A percentile compares a stretch with the other conserved stretches of the same genome.
These are phyloP conservation scores for Pisolithus sp. DNA, from an alignment of 768 basidiomycete species.

Conservation along the genomic window DNA sequence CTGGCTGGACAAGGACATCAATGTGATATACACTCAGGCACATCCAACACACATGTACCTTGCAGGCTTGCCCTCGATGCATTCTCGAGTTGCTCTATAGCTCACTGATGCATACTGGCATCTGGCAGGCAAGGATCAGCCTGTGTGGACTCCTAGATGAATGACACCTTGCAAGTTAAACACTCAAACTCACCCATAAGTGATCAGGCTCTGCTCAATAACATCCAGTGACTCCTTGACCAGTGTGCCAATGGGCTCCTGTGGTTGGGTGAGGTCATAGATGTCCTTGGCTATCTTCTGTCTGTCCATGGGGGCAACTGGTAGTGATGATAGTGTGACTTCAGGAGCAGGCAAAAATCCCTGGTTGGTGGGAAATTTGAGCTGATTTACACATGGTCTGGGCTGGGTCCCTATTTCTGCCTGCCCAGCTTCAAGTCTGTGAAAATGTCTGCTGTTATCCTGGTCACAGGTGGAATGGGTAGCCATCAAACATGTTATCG, in stretches of 20 bases:
- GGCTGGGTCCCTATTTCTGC: too few species aligned
- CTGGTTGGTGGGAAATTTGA: not conserved
- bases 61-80: too few species aligned
- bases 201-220: constrained; percentile 70
- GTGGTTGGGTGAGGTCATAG: constrained; percentile 51
- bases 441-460: constrained; percentile 43
- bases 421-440: too few species aligned
- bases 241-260: constrained; percentile 47
- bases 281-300: constrained; percentile 50
- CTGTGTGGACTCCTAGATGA: too few species aligned
- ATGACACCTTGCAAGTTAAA: not conserved
- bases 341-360: not conserved
- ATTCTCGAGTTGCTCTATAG: too few species aligned
- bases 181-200: constrained; percentile 63
- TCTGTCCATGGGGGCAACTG: constrained; percentile 38
- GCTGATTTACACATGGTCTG: not conserved
- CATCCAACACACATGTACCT: too few species aligned
- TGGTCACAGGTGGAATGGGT: constrained; percentile 82
- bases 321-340: constrained; percentile 1
- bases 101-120: too few species aligned
- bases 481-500: constrained; percentile 72
- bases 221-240: constrained; percentile 79
- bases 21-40: too few species aligned
- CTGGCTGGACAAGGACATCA: too few species aligned
- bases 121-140: too few species aligned